phyloP scores from a whole-genome alignment of 169 alveolate species.

The Plasmodium falciparum region DNA sequence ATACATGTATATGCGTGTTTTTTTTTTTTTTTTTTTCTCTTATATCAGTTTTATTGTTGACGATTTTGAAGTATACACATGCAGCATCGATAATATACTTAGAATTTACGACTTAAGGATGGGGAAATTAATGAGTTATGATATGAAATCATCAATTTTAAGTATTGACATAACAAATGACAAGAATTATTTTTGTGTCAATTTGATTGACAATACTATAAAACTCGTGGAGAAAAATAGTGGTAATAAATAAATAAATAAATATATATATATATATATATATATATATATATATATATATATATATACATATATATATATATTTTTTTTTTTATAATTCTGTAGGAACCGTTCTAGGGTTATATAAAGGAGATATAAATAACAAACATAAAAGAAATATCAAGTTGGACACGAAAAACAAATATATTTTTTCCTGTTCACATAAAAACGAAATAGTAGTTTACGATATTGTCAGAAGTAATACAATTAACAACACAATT shows the following conservation, averaged over 20 bases:
- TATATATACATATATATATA: neutral
- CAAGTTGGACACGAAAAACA: conserved; percentile 50
- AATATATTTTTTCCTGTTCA: conserved; percentile 61
- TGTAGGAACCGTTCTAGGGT: conserved; percentile 55
- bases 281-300: neutral
- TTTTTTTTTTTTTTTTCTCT: neutral
- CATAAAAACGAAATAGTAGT: conserved; percentile 41
- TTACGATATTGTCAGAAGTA: conserved; percentile 65
- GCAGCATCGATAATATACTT: conserved; percentile 57
- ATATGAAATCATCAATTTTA: conserved; percentile 57
- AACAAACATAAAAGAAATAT: conserved; percentile 64
- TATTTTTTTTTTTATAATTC: neutral
- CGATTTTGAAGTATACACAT: conserved; percentile 51
- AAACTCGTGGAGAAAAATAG: conserved; percentile 68
- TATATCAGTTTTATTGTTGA: conserved; percentile 35
- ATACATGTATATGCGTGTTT: neutral
- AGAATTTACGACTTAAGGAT: conserved; percentile 61
- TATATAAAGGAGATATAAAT: conserved; percentile 72
- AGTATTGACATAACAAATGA: conserved; percentile 68
- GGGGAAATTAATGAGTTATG: conserved; percentile 61
- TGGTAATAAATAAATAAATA: conserved; percentile 38
- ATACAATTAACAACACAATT: conserved; percentile 53
- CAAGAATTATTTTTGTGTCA: conserved; percentile 39
- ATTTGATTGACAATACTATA: conserved; percentile 39
- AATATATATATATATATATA: neutral